Percentiles rank a stretch among this genome's conserved stretches.
Conservation (phyloP, 2,329 filamentous ascomycete genomes). For the Neophaeococcomyces mojaviensis region DNA sequence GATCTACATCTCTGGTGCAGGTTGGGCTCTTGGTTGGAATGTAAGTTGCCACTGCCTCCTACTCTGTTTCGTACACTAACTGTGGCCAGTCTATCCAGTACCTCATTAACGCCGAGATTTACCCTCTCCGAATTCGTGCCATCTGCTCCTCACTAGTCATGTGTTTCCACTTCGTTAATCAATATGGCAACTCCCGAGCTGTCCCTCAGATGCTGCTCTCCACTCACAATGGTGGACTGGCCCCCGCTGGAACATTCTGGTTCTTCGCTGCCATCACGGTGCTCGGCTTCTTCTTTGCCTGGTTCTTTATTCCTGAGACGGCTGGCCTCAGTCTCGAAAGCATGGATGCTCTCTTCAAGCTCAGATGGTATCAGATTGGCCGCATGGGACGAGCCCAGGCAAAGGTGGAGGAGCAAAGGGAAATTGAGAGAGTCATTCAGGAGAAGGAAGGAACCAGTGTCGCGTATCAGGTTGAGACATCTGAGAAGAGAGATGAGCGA, state of each 20-base stretch:
- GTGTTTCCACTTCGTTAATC: conserved; percentile 37
- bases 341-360: conserved; percentile 64
- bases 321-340: conserved; percentile 49
- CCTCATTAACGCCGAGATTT: conserved; percentile 40
- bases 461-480: not conserved
- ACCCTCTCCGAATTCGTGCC: conserved; percentile 37
- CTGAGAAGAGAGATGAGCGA: conserved; percentile 1
- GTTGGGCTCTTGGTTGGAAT: conserved; percentile 44
- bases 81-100: conserved; percentile 41
- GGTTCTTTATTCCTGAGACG: conserved; percentile 66
- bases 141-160: conserved; percentile 37
- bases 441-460: conserved; percentile 1
- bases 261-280: conserved; percentile 64
- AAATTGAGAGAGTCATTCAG: conserved; percentile 1
- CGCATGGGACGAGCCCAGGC: conserved; percentile 14
- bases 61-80: too few relatives aligned
- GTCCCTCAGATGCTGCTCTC: conserved; percentile 45
- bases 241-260: conserved; percentile 64
- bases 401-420: conserved; percentile 4
- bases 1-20: conserved; percentile 39
- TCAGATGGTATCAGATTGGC: conserved; percentile 71
- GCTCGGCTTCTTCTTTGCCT: conserved; percentile 62
- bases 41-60: too few relatives aligned
- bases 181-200: conserved; percentile 27
- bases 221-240: conserved; percentile 35